Evolutionary conservation across 1,139 yeast species (phyloP).

Genomic region (Scheffersomyces insectosa): DNA sequence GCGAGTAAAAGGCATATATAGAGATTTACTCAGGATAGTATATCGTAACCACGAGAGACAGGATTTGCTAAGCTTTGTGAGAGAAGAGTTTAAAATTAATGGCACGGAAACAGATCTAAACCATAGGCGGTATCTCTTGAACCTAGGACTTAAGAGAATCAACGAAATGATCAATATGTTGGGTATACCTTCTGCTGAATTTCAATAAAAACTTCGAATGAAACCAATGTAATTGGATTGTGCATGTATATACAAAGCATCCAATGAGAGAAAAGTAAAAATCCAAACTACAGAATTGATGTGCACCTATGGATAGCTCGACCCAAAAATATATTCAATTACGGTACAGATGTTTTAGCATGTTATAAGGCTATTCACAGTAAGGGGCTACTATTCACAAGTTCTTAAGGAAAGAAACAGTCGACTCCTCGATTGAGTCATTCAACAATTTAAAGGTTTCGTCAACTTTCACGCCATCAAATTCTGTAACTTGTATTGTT

Average conservation of each 20-base stretch:
- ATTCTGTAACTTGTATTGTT: background rate
- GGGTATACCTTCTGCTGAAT: constrained; percentile 12
- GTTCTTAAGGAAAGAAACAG: background rate
- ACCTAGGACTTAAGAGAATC: constrained; percentile 30
- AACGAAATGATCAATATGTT: constrained; percentile 22
- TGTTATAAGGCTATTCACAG: background rate
- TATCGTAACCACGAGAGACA: constrained; percentile 39
- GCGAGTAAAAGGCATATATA: constrained; percentile 32
- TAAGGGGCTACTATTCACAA: background rate
- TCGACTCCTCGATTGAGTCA: constrained; percentile 1
- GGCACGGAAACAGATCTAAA: constrained; percentile 29
- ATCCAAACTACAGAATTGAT: too few relatives aligned
- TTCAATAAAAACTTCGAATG: background rate
- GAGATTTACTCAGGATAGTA: constrained; percentile 34
- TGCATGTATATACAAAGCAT: too few relatives aligned
- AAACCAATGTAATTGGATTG: too few relatives aligned
- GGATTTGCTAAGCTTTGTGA: constrained; percentile 34
- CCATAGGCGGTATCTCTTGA: constrained; percentile 41
- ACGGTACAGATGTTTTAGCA: background rate
- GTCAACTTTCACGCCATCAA: background rate
- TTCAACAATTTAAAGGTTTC: background rate
- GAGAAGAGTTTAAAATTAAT: constrained; percentile 36
- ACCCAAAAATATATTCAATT: too few relatives aligned
- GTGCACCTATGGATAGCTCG: too few relatives aligned
- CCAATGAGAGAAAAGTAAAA: too few relatives aligned